Evolutionary conservation across 495 filamentous ascomycete genomes (phyloP).

Genomic region (Cudoniella acicularis): DNA sequence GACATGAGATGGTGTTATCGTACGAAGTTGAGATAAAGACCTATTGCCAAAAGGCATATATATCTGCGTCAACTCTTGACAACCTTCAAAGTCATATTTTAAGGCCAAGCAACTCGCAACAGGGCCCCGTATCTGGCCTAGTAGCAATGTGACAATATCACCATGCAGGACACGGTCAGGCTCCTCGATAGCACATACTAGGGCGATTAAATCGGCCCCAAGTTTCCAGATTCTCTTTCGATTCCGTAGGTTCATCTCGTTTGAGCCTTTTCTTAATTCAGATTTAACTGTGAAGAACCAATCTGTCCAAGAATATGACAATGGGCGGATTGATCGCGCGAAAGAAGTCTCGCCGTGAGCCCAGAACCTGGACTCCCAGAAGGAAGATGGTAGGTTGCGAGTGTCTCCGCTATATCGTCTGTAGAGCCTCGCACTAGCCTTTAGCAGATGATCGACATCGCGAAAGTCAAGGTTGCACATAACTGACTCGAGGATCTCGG

Average conservation of each 20-base stretch:
- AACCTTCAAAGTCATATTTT: constrained; percentile 5
- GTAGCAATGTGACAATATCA: neutral
- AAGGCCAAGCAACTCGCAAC: neutral
- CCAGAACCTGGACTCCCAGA: constrained; percentile 14
- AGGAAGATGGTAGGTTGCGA: constrained; percentile 5
- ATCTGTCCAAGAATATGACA: constrained; percentile 8
- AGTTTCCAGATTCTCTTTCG: constrained; percentile 11
- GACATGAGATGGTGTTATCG: constrained; percentile 1
- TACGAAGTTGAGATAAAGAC: constrained; percentile 5
- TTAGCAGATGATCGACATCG: constrained; percentile 5
- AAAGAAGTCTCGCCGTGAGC: constrained; percentile 8
- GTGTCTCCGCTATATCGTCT: constrained; percentile 3
- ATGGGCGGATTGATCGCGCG: constrained; percentile 3
- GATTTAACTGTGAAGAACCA: constrained; percentile 7
- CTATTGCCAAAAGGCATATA: constrained; percentile 4
- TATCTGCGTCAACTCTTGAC: constrained; percentile 1
- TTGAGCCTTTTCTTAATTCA: constrained; percentile 2
- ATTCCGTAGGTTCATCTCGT: constrained; percentile 10
- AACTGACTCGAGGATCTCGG: constrained; percentile 7
- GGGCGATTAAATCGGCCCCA: neutral
- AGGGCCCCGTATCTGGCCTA: neutral
- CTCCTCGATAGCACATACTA: neutral
- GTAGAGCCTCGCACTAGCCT: constrained; percentile 4
- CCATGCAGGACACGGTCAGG: constrained; percentile 2
- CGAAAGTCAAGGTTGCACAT: constrained; percentile 6